Evolutionary conservation across 192 early-diverging fungal genomes (phyloP).

Genomic region (Dissophora globulifera): DNA sequence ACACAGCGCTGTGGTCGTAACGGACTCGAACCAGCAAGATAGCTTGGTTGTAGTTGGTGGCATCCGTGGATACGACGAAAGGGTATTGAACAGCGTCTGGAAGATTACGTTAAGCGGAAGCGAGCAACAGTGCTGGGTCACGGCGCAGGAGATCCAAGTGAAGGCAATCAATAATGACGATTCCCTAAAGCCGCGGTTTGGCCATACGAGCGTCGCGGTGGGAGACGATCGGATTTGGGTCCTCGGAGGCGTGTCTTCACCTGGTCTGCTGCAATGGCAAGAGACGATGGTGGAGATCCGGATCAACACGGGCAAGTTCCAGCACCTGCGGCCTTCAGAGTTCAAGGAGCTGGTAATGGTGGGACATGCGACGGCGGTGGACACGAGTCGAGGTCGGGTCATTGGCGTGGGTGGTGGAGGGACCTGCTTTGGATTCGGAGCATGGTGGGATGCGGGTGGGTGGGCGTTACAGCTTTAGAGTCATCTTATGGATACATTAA

Average conservation of each 20-base stretch:
- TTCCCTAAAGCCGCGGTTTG: constrained; percentile 31
- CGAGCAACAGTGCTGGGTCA: constrained; percentile 5
- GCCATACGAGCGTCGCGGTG: constrained; percentile 24
- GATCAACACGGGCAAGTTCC: constrained; percentile 7
- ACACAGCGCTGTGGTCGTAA: constrained; percentile 28
- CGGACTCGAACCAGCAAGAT: constrained; percentile 4
- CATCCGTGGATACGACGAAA: constrained; percentile 26
- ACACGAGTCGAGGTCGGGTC: constrained; percentile 17
- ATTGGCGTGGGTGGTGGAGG: constrained; percentile 48
- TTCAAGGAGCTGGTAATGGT: constrained; percentile 49
- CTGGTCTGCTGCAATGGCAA: constrained; percentile 35
- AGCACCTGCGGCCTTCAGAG: constrained; percentile 14
- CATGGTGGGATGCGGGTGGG: constrained; percentile 34
- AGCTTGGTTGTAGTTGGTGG: constrained; percentile 31
- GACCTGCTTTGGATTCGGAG: constrained; percentile 50
- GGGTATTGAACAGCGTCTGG: constrained; percentile 21
- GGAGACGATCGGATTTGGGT: constrained; percentile 32
- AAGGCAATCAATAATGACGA: constrained; percentile 1
- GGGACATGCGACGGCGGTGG: constrained; percentile 34
- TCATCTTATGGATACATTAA: too few species aligned
- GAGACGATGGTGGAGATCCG: constrained; percentile 46
- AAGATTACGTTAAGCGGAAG: constrained; percentile 8
- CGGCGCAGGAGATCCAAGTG: constrained; percentile 9
- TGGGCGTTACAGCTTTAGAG: constrained; percentile 37
- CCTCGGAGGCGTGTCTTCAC: constrained; percentile 41